Percentiles rank a stretch among this genome's conserved stretches.
phyloP scores from a whole-genome alignment of 2,329 filamentous ascomycete genomes.

The Ophiostoma sp. region DNA sequence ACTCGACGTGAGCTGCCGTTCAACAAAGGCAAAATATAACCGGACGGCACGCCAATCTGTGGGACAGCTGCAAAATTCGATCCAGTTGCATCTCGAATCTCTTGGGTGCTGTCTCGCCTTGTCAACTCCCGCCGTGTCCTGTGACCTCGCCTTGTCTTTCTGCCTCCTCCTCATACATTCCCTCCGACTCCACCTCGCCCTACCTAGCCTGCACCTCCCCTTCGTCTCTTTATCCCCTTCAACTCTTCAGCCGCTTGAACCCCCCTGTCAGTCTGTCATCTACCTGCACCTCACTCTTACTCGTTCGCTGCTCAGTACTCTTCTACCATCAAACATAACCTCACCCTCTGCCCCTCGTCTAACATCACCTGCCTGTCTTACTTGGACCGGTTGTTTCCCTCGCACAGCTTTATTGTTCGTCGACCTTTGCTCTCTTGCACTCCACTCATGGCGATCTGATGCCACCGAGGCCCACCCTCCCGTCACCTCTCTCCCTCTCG shows the following conservation, averaged over 20 bases:
- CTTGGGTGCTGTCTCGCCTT: neutral
- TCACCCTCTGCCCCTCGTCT: neutral
- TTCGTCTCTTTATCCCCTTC: conserved; percentile 1
- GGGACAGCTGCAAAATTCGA: conserved; percentile 14
- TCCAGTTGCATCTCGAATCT: conserved; percentile 16
- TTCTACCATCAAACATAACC: neutral
- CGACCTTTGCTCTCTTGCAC: conserved; percentile 20
- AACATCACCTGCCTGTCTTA: neutral
- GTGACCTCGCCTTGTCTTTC: neutral
- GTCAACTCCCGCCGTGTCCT: neutral
- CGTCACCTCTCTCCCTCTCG: neutral
- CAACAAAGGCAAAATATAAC: conserved; percentile 10
- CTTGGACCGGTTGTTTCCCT: neutral
- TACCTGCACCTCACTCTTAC: neutral
- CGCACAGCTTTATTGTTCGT: neutral
- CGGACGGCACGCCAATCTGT: conserved; percentile 20
- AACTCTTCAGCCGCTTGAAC: conserved; percentile 16
- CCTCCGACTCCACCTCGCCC: neutral
- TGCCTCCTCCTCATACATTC: neutral
- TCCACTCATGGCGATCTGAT: conserved; percentile 37
- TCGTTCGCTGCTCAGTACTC: neutral
- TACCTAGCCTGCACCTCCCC: neutral
- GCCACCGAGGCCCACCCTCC: neutral
- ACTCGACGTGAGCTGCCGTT: neutral
- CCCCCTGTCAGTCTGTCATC: neutral